Conservation (phyloP, 371 early-diverging fungal genomes). For the Apophysomyces elegans region DNA sequence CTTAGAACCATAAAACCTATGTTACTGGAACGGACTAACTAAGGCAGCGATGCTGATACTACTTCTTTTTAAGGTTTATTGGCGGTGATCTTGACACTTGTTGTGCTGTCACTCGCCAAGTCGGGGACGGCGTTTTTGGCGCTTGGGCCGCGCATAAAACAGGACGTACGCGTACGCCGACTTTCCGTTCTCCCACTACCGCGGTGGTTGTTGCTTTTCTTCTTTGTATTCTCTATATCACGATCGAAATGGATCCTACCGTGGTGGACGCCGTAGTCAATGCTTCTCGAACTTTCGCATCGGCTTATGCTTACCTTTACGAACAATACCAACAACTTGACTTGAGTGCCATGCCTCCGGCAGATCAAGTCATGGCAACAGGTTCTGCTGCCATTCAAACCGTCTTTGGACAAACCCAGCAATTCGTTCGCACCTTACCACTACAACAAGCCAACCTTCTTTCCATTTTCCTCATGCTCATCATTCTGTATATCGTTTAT, state of each 20-base stretch:
- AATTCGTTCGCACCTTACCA: neutral
- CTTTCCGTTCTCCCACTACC: neutral
- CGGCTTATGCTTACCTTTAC: conserved; percentile 3
- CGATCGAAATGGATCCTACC: neutral
- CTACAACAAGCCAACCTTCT: conserved; percentile 35
- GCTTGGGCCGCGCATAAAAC: too few species aligned
- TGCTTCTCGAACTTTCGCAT: neutral
- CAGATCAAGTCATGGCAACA: conserved; percentile 1
- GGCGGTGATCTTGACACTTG: too few species aligned
- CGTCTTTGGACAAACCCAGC: neutral
- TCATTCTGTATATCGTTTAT: conserved; percentile 39
- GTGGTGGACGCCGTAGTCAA: neutral
- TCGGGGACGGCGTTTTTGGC: too few species aligned
- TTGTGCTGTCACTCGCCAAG: too few species aligned
- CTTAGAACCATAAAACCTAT: too few species aligned
- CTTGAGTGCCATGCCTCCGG: neutral
- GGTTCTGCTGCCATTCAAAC: neutral
- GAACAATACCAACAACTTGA: neutral
- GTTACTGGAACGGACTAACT: too few species aligned
- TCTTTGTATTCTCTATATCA: neutral
- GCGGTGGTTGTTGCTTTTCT: neutral
- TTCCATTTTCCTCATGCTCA: conserved; percentile 29
- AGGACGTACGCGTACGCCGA: too few species aligned
- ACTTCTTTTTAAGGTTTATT: too few species aligned
- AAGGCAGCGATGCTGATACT: too few species aligned